phyloP scores from a whole-genome alignment of 805 yeast species.

The Kodamaea sagamina region DNA sequence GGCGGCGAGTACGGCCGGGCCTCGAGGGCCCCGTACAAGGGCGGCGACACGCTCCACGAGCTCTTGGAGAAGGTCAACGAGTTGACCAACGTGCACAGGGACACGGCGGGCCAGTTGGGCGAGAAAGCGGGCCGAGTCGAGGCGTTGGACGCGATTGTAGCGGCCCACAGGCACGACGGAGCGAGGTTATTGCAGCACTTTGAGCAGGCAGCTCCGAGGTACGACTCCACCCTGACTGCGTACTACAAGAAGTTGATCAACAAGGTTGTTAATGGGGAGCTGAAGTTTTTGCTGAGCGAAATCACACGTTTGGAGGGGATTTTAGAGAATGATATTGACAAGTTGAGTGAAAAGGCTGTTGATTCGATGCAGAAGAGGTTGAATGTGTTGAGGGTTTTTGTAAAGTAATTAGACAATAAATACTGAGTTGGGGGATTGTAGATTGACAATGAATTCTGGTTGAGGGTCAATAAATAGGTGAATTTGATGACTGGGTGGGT shows the following conservation, averaged over 20 bases:
- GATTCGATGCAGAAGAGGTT: constrained; percentile 55
- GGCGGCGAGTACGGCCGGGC: constrained; percentile 27
- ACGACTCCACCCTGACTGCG: constrained; percentile 23
- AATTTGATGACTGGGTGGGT: no score
- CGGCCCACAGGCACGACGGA: constrained; percentile 1
- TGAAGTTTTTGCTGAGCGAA: constrained; percentile 48
- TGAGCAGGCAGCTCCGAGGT: constrained; percentile 4
- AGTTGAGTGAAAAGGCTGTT: constrained; percentile 40
- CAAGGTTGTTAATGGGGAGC: constrained; percentile 47
- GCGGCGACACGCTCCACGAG: constrained; percentile 22
- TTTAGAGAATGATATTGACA: constrained; percentile 34
- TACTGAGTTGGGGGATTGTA: no score
- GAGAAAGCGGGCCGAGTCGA: constrained; percentile 34
- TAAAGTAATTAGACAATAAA: no score
- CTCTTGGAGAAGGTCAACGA: constrained; percentile 32
- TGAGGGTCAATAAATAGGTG: no score
- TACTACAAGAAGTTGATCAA: constrained; percentile 53
- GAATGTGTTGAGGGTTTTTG: constrained; percentile 44
- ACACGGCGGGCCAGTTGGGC: constrained; percentile 34
- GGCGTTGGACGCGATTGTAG: constrained; percentile 21
- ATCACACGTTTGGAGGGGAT: constrained; percentile 46
- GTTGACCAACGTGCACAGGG: constrained; percentile 29
- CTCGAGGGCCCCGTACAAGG: constrained; percentile 21
- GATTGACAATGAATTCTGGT: no score
- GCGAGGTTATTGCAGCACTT: not conserved